phyloP scores from a whole-genome alignment of 2,329 filamentous ascomycete genomes.

The Aspergillus candidus region DNA sequence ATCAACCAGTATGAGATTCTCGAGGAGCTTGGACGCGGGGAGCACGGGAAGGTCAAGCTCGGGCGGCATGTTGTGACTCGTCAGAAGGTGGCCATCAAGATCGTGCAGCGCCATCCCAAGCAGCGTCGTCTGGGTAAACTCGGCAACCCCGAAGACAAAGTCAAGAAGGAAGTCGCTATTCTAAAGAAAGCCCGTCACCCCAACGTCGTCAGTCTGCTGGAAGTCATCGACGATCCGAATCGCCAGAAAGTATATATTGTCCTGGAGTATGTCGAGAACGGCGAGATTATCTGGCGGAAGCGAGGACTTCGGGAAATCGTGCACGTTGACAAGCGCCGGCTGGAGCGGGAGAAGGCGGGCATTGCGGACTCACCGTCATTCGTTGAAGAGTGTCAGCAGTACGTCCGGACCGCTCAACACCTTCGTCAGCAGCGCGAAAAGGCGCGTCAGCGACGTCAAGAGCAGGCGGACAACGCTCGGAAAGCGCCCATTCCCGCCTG shows the following conservation, averaged over 20 bases:
- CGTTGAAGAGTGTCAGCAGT: constrained; percentile 39
- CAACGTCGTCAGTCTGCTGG: constrained; percentile 91
- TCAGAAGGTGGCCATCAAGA: constrained; percentile 92
- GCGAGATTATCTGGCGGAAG: constrained; percentile 90
- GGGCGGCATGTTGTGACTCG: constrained; percentile 71
- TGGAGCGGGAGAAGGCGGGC: constrained; percentile 69
- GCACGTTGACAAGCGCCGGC: constrained; percentile 70
- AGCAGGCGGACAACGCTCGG: constrained; percentile 51
- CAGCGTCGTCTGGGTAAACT: constrained; percentile 77
- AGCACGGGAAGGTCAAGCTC: constrained; percentile 96
- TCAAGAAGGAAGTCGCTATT: constrained; percentile 95
- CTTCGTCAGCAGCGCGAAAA: constrained; percentile 45
- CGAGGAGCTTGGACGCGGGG: constrained; percentile 88
- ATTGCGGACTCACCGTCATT: constrained; percentile 61
- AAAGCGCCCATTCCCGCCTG: constrained; percentile 59
- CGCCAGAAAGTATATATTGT: constrained; percentile 98
- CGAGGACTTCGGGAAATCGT: constrained; percentile 80
- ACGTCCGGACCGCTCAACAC: constrained; percentile 34
- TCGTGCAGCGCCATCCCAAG: constrained; percentile 93
- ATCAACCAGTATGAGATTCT: constrained; percentile 98
- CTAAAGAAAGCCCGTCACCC: constrained; percentile 95
- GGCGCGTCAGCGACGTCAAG: constrained; percentile 54
- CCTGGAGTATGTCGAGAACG: constrained; percentile 87
- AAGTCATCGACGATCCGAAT: constrained; percentile 95
- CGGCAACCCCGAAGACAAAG: constrained; percentile 62